Percentiles rank a stretch among this genome's conserved stretches.
phyloP scores from a whole-genome alignment of 1,139 yeast genomes.

The Kodamaea sp. region DNA sequence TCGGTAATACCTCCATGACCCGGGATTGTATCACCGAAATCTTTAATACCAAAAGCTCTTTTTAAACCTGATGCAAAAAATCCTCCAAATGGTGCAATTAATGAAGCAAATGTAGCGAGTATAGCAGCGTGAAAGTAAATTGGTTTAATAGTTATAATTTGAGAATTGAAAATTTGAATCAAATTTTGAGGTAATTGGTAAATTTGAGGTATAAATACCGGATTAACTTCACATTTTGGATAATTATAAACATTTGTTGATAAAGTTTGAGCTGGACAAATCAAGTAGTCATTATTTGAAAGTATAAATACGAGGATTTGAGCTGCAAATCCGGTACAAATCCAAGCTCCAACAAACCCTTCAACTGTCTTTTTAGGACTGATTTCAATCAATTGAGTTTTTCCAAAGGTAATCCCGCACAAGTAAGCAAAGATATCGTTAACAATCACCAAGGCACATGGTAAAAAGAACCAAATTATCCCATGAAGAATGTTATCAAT shows the following conservation, averaged over 20 bases:
- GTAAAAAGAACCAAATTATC: constrained; percentile 89
- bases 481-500: constrained; percentile 88
- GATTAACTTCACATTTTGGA: constrained; percentile 74
- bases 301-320: constrained; percentile 61
- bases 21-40: constrained; percentile 88
- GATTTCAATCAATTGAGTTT: constrained; percentile 85
- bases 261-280: constrained; percentile 79
- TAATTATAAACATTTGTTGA: constrained; percentile 48
- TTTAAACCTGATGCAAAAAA: constrained; percentile 96
- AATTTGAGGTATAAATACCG: constrained; percentile 78
- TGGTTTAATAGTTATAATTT: constrained; percentile 69
- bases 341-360: constrained; percentile 97
- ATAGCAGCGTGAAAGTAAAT: constrained; percentile 84
- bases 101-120: constrained; percentile 90
- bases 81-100: constrained; percentile 98
- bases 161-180: constrained; percentile 39
- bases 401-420: constrained; percentile 96
- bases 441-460: constrained; percentile 86
- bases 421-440: constrained; percentile 95
- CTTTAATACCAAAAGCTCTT: constrained; percentile 94
- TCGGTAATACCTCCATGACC: constrained; percentile 99
- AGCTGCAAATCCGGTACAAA: constrained; percentile 80
- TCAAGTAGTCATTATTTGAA: constrained; percentile 67
- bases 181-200: constrained; percentile 71
- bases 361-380: constrained; percentile 97